These are phyloP conservation scores for Coemansia guatemalensis DNA, from an alignment of 192 early-diverging fungal genomes.

Conservation along the genomic window DNA sequence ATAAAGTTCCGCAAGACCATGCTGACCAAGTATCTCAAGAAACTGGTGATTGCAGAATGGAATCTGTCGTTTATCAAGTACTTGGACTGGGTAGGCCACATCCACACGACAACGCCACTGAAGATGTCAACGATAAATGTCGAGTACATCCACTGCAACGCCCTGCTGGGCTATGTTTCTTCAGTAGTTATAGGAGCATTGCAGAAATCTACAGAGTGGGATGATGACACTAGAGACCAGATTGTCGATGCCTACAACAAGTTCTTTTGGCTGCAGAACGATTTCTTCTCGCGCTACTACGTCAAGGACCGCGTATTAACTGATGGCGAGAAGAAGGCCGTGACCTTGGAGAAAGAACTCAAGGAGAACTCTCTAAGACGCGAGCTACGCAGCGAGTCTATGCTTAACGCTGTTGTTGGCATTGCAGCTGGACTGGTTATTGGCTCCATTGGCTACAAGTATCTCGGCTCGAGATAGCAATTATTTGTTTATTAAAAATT, in stretches of 20 bases:
- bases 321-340: constrained; percentile 31
- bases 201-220: constrained; percentile 55
- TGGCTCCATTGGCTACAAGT: constrained; percentile 23
- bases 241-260: constrained; percentile 73
- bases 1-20: constrained; percentile 81
- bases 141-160: constrained; percentile 80
- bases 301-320: constrained; percentile 58
- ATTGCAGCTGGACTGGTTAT: constrained; percentile 26
- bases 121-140: constrained; percentile 81
- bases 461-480: background rate
- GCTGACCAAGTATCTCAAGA: constrained; percentile 69
- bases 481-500: too few species aligned
- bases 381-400: constrained; percentile 38
- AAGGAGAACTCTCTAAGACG: constrained; percentile 28
- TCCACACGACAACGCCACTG: constrained; percentile 70
- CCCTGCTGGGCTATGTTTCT: constrained; percentile 69
- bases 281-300: constrained; percentile 77
- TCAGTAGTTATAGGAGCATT: constrained; percentile 57
- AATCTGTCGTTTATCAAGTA: constrained; percentile 62
- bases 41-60: constrained; percentile 58
- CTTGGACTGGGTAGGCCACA: constrained; percentile 77
- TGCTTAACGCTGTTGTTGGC: constrained; percentile 29
- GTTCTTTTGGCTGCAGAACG: constrained; percentile 84
- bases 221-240: constrained; percentile 56
- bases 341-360: constrained; percentile 17